Evolutionary conservation across 305 asterid species (phyloP).

Genomic region (Caryopteris hybrid): DNA sequence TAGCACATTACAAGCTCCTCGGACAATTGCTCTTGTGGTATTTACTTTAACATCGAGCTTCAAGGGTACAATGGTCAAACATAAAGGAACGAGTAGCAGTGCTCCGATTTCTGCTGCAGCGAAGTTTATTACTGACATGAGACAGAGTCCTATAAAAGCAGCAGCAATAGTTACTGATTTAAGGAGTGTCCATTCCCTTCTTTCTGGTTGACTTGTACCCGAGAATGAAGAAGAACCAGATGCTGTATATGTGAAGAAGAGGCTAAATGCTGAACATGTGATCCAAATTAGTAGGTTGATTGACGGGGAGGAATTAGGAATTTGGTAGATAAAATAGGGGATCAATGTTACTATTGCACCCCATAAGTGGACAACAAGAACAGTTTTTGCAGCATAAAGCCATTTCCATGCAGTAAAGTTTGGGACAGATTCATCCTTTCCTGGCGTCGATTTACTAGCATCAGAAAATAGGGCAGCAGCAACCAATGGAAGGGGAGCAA

Average conservation of each 20-base stretch:
- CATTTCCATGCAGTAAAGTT: conserved; percentile 72
- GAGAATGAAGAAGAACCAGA: conserved; percentile 32
- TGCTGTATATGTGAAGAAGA: conserved; percentile 35
- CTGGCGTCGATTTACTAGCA: conserved; percentile 31
- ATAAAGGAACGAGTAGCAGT: conserved; percentile 78
- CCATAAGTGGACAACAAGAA: conserved; percentile 72
- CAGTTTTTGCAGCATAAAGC: conserved; percentile 73
- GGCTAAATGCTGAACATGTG: conserved; percentile 38
- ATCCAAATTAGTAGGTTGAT: conserved; percentile 51
- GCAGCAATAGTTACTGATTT: conserved; percentile 77
- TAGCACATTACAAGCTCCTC: conserved; percentile 41
- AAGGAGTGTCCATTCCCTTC: conserved; percentile 59
- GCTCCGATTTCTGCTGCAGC: conserved; percentile 95
- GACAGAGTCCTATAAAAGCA: conserved; percentile 75
- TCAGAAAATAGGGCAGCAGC: conserved; percentile 77
- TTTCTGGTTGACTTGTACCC: conserved; percentile 20
- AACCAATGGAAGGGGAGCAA: conserved; percentile 86
- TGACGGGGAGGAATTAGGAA: conserved; percentile 46
- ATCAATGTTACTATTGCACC: conserved; percentile 61
- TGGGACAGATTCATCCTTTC: conserved; percentile 29
- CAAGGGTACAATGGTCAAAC: conserved; percentile 66
- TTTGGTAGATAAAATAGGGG: conserved; percentile 49
- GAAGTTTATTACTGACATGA: conserved; percentile 89
- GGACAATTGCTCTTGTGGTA: conserved; percentile 27
- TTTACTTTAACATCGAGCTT: conserved; percentile 30